Base-by-base conservation (phyloP, 2,329 filamentous ascomycete species). In the Monilinia laxa region DNA sequence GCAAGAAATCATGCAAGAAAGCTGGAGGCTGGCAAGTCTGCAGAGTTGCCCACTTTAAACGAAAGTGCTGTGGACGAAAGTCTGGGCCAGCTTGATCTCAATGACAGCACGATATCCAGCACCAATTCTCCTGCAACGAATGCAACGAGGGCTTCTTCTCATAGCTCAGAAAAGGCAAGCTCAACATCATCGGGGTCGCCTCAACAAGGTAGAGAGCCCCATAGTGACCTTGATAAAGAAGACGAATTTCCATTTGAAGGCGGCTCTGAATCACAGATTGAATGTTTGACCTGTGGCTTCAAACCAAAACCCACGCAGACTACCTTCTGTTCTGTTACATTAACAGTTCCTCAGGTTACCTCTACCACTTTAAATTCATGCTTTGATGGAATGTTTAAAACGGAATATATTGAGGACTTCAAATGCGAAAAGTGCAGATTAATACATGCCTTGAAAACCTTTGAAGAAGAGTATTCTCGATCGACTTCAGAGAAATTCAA, bases 381-480 rank as follows among this genome's bases (percentile, higher is more conserved):
- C 78, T 95, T 99, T 73, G 95, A 99, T 74, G 91, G 91, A 52
- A 89, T 97, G 78, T 89, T 99, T 72, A 97, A 97, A 79, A 92
- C 92, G 0, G 95, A 99, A 78, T 90, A 93, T 76, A 97, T 99
- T 71, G 94, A 98, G 70, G 95, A 97, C 76, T 99, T 96, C 82
- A 93, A 91, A 72, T 99, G 95, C 80, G 95, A 97, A 74, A 91
- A 88, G 79, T 99, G 95, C 76, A 87, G 93, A 28, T 82, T 99
- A n/a, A 79, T 91, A 54, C 90, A 97, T 77, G 93, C 93, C 4
- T 80, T 91, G 64, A 81, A 87, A 40, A 78, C 84, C 62, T 85
- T 92, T 70, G 81, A 86, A 69, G 59, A 72, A 56, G 87, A 92
- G 70, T 76, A 89, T 45, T 78, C 80, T 45, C 84, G 80, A 65